Evolutionary conservation across 306 rosid genomes (phyloP), one percentile per base, ranked within the genome.

Genomic region (Benincasa hispida): DNA sequence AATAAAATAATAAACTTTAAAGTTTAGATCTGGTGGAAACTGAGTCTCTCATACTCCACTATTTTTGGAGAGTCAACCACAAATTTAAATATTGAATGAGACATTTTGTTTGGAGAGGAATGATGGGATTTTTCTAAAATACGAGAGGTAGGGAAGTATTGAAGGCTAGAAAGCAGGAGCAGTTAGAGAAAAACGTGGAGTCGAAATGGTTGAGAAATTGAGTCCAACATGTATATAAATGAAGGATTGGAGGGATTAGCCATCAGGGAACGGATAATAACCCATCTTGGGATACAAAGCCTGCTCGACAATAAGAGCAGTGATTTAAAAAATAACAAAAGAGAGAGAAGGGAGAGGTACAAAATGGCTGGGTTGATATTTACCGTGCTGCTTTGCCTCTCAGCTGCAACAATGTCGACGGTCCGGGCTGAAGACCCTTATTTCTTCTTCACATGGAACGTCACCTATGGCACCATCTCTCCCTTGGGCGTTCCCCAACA

Each of bases 331-430:
- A 50, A 0, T 39, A 39, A 0, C 8, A 6, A 35, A 35, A 35
- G 0, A 35, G 39, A 35, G 39, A 42, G 48, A 42, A 2, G 51
- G 51, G 51, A 13, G 51, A 45, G 51, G 51, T 12, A 39, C 5
- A 13, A 15, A 4, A 72, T 45, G 58, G 22, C 21, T 18, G 30
- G 53, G 55, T 3, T 79, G 1, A 53, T 35, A 57, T 60, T 65
- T 65, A 37, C 18, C 8, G 8, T 85, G 78, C 54, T 88, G 80
- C 35, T 32, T 32, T 85, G 88, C 72, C 68, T 93, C 32, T 60
- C 75, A 25, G 78, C 55, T n/a, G n/a, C n/a, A n/a, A n/a, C n/a
- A n/a, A n/a, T n/a, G n/a, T n/a, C n/a, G n/a, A n/a, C n/a, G n/a
- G n/a, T n/a, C n/a, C n/a, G n/a, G n/a, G n/a, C n/a, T n/a, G n/a